Evolutionary conservation across 2,329 filamentous ascomycete genomes (phyloP), one percentile per base, ranked within the genome.

Genomic region (Blumeria hordei): DNA sequence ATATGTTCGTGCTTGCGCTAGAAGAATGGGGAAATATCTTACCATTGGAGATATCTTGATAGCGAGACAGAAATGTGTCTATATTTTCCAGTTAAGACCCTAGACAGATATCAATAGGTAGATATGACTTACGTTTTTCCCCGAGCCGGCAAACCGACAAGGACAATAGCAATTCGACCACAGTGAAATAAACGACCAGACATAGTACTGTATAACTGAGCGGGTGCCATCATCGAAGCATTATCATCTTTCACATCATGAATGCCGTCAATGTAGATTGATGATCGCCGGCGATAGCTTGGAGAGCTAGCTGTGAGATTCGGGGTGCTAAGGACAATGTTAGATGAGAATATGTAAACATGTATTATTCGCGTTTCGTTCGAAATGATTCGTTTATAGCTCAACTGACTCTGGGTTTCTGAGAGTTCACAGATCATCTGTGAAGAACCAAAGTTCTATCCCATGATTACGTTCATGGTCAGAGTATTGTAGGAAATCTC

Each of bases 121-220:
- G 1, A 18, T 43, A 41, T 12, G 37, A 71, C 81, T 67, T 69
- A 87, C 76, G 92, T 98, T 71, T 98, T 98, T 58, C 92, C 92
- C 64, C 92, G 81, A 41, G 92, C 92, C 44, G 92, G 92, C 34
- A 95, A 77, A 28, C 92, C 92, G 61, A 96, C 92, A 67, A 94
- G 95, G 60, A 92, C 90, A 63, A 98, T 96, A 51, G 90, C 90
- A 66, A 98, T 98, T 56, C 90, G 81, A 51, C 92, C 92, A 21
- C 92, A 95, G 69, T 98, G 92, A 67, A 98, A 98, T 34, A 98
- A 79, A 44, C 92, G 80, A 52, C 92, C 92, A 51, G 90, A 96
- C 76, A 96, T 94, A 54, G 92, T 98, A 68, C 88, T 95, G 72
- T 98, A 98, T 49, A 98, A 76, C 71, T 98, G 92, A 61, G 92